Percentiles rank a stretch among this genome's conserved stretches.
Evolutionary conservation across 2,329 filamentous ascomycete species (phyloP).

Genomic region (Epichloe baconii): DNA sequence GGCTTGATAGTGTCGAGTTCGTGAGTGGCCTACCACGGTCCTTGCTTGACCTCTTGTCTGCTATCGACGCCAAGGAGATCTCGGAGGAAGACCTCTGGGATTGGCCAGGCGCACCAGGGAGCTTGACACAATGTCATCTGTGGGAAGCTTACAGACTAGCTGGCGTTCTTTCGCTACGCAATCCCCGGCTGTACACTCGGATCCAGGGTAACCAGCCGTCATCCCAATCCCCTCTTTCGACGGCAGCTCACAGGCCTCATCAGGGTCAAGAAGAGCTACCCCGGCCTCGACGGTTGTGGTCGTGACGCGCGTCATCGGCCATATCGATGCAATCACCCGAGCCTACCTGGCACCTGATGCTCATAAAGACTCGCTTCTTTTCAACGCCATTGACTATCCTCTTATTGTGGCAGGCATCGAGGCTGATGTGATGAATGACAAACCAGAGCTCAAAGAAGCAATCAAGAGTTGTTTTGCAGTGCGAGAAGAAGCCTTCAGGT

Average conservation of each 20-base stretch:
- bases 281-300: not conserved
- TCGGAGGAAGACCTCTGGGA: slow-evolving; percentile 2
- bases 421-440: not conserved
- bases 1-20: slow-evolving; percentile 1
- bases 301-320: not conserved
- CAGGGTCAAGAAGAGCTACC: not conserved
- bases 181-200: not conserved
- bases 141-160: slow-evolving; percentile 1
- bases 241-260: not conserved
- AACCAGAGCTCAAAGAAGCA: not conserved
- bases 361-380: not conserved
- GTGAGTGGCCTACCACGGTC: slow-evolving; percentile 1
- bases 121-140: not conserved
- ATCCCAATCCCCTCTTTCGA: not conserved
- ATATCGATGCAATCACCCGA: not conserved
- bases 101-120: not conserved
- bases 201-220: not conserved
- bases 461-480: slow-evolving; percentile 1
- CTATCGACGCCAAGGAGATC: not conserved
- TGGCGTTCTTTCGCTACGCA: not conserved
- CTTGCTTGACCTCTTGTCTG: slow-evolving; percentile 1
- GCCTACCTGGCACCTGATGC: not conserved
- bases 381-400: slow-evolving; percentile 3
- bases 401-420: not conserved
- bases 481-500: not conserved